Base-by-base conservation (phyloP, 75 land plant species). In the Isoetes taiwanensis region DNA sequence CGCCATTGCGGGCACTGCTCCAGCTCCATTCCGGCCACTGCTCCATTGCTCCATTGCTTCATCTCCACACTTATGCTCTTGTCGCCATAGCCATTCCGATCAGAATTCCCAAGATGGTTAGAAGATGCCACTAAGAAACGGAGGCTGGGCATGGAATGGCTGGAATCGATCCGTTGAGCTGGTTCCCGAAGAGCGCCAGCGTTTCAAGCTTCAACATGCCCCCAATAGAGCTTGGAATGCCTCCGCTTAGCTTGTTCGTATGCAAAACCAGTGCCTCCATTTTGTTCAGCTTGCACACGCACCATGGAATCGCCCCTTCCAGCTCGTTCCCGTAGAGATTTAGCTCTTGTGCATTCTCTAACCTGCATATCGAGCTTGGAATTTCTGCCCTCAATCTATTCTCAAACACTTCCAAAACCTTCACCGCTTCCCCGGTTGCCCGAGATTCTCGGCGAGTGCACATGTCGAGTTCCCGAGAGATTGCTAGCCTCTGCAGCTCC, bases 281-380 rank as follows among this genome's bases (percentile, higher is more conserved):
- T 19, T 6, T 6, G 8, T 19, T 19, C 19, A 46, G 23, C 8
- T 6, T 23, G 23, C 50, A 16, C 25, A 46, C 16, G 23, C 21
- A 19, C 50, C 5, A 6, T 23, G 50, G 50, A 5, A 46, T 5
- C 16, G 23, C 25, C 16, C 50, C 50, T 19, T 19, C 25, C 8
- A 46, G 50, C 50, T 46, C 21, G 50, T 46, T 46, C 12, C 50
- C 16, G 50, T 46, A 46, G n/a, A 46, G 50, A 23, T 46, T 46
- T 6, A 46, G 50, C 5, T 19, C 16, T 46, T 23, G 6, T 5
- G 23, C 8, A 5, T 19, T 46, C 12, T 5, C 16, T 6, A 46
- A 23, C 6, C 25, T 46, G 8, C 50, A 16, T 46, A 46, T 46
- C 16, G 50, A 46, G 6, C n/a, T 46, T 4, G 50, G 50, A 46